Evolutionary conservation across 78 protist genomes (phyloP), one percentile per base, ranked within the genome.

Genomic region (Dictyostelium firmibasis): DNA sequence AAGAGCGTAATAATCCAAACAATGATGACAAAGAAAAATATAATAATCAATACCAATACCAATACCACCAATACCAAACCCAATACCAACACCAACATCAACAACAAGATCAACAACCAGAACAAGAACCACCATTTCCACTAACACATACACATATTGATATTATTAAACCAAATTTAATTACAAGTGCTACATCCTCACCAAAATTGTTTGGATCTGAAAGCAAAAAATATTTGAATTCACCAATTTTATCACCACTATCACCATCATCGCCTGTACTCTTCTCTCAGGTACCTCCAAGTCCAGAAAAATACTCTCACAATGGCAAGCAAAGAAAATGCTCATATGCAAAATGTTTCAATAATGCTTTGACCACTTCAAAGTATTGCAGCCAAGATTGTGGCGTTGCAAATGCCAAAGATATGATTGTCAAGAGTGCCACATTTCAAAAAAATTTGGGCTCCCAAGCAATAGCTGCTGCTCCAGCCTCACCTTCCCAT

Each of bases 321-420:
- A 72, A 72, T 72, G 38, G 79, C 5, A 20, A 20, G 20, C 79
- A 20, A 29, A 77, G 62, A 27, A 92, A 75, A 70, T 92, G 96
- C 29, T 36, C 72, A 23, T 72, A 69, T 25, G 4, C 81, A 35
- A 81, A 79, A 53, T 92, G 96, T 36, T 53, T n/a, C 29, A 35
- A 50, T 29, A 57, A 62, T 25, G 47, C 86, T 18, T 83, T 20
- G 27, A 38, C 41, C 18, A 41, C 64, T 31, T 92, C 96, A 25
- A 92, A 92, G 69, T 92, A 92, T 81, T 92, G 96, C 27, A 47
- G 82, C 38, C 74, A 76, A 35, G 96, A 92, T 47, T 92, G 96
- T 84, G 96, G 92, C 3, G 47, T 76, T 1, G 83, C 79, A 36
- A 75, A 84, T 31, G 96, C 96, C 23, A 92, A 81, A 47, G 96